Conservation (phyloP, 1,284 basidiomycete species). For the Xerocomus amazonicus region DNA sequence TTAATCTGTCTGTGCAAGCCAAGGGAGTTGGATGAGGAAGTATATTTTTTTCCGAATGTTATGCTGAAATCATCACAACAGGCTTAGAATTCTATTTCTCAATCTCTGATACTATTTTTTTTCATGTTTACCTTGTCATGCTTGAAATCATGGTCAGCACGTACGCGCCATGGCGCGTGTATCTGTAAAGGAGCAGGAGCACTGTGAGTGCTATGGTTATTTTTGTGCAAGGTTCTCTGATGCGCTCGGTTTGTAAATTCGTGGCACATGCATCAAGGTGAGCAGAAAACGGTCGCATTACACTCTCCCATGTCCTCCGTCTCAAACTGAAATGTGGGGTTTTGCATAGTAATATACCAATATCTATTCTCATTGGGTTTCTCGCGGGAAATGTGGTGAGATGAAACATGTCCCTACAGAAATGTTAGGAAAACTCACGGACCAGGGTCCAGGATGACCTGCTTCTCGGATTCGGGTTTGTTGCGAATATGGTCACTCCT, state of each 20-base stretch:
- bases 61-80: no score
- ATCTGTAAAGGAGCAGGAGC: neutral
- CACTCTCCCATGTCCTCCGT: neutral
- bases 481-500: no score
- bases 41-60: no score
- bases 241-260: constrained; percentile 49
- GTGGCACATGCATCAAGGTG: constrained; percentile 49
- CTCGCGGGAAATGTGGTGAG: constrained; percentile 31
- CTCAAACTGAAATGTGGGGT: no score
- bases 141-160: no score
- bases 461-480: no score
- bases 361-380: constrained; percentile 16
- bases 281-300: constrained; percentile 9
- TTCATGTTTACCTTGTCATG: no score
- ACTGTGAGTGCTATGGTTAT: constrained; percentile 40
- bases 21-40: no score
- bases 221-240: constrained; percentile 50
- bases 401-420: constrained; percentile 32
- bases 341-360: constrained; percentile 9
- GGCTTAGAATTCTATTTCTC: no score
- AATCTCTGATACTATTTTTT: no score
- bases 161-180: no score
- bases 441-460: constrained; percentile 6
- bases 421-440: constrained; percentile 18
- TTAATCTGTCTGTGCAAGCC: no score